Conservation (phyloP, 1,284 basidiomycete genomes). For the Ustilago curta region DNA sequence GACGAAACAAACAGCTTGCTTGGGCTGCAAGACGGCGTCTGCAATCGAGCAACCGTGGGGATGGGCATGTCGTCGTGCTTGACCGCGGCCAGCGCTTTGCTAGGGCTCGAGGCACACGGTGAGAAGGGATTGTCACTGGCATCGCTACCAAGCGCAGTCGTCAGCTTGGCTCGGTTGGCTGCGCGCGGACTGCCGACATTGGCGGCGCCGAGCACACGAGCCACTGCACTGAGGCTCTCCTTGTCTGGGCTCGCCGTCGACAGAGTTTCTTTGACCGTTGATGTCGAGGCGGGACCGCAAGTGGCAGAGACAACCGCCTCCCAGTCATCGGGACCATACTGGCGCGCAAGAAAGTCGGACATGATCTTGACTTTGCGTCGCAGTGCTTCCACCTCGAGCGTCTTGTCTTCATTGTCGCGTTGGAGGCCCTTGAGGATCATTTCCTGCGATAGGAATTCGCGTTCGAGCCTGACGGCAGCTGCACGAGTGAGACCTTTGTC, state of each 20-base stretch:
- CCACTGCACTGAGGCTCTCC: conserved; percentile 42
- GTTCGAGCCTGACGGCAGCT: conserved; percentile 55
- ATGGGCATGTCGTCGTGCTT: conserved; percentile 53
- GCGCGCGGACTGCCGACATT: conserved; percentile 32
- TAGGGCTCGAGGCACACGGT: conserved; percentile 22
- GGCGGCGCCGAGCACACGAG: conserved; percentile 25
- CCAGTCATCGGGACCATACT: conserved; percentile 58
- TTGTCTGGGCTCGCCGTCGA: conserved; percentile 29
- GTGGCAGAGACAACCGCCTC: conserved; percentile 46
- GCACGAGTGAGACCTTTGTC: conserved; percentile 51
- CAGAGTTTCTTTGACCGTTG: conserved; percentile 11
- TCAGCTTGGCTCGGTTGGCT: conserved; percentile 20
- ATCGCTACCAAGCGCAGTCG: conserved; percentile 24
- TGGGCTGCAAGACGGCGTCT: conserved; percentile 36
- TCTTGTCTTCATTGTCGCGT: conserved; percentile 62
- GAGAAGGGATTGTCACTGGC: conserved; percentile 31
- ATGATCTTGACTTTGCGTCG: conserved; percentile 53
- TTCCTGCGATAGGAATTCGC: conserved; percentile 60
- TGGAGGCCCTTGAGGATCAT: conserved; percentile 63
- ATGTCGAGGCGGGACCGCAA: neutral
- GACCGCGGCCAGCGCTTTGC: conserved; percentile 22
- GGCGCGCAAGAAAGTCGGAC: conserved; percentile 50
- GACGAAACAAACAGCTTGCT: conserved; percentile 31
- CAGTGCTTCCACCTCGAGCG: conserved; percentile 56
- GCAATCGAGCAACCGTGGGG: conserved; percentile 41